These are phyloP conservation scores for Colletotrichum theobromicola DNA, from an alignment of 2,329 filamentous ascomycete genomes.

Conservation along the genomic window DNA sequence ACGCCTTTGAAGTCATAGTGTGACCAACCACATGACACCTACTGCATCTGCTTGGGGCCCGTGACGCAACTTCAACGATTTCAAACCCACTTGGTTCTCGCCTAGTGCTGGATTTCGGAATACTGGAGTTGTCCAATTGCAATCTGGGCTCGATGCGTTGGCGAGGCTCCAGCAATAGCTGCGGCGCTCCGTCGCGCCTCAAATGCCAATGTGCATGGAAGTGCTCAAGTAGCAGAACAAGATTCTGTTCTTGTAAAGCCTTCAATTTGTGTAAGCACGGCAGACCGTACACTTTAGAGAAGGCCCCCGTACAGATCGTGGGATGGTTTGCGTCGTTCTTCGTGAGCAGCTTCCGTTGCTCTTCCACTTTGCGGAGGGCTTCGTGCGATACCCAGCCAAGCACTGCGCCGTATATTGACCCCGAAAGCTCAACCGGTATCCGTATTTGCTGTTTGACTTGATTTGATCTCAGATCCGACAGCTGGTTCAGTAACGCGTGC, in stretches of 20 bases:
- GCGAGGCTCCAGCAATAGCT: conserved; percentile 18
- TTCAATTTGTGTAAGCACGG: conserved; percentile 15
- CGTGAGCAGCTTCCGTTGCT: conserved; percentile 15
- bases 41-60: background rate
- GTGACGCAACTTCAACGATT: background rate
- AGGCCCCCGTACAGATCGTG: conserved; percentile 15
- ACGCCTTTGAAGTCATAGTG: background rate
- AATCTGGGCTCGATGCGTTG: conserved; percentile 1
- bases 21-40: background rate
- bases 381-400: conserved; percentile 21
- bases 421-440: background rate
- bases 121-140: background rate
- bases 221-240: conserved; percentile 15
- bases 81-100: background rate
- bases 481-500: background rate
- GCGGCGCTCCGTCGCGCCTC: background rate
- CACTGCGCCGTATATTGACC: background rate
- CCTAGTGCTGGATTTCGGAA: conserved; percentile 17
- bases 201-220: conserved; percentile 24
- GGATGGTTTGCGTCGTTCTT: background rate
- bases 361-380: conserved; percentile 23
- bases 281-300: conserved; percentile 10
- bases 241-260: background rate
- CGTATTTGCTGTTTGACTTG: conserved; percentile 5
- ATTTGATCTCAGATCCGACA: conserved; percentile 3